Conservation (phyloP, 495 filamentous ascomycete species). For the Pyrenula aspistea region DNA sequence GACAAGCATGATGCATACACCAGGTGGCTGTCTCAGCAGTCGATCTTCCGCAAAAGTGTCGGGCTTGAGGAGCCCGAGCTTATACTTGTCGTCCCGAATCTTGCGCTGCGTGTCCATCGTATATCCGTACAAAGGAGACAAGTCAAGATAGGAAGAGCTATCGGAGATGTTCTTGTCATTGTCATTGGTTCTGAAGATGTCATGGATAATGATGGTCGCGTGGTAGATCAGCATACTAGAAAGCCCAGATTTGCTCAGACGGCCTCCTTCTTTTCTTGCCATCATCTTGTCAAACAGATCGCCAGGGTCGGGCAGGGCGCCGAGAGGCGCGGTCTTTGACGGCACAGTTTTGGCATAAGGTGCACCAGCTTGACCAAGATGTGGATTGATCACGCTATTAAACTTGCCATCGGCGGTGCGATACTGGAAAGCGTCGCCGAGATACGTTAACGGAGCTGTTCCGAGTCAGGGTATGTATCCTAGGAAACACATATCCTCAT, state of each 20-base stretch:
- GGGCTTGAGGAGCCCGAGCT: conserved; percentile 37
- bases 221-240: conserved; percentile 36
- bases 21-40: conserved; percentile 34
- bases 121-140: conserved; percentile 41
- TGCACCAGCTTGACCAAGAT: conserved; percentile 33
- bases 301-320: conserved; percentile 12
- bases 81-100: conserved; percentile 33
- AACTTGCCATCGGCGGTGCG: conserved; percentile 23
- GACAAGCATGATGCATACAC: conserved; percentile 27
- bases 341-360: conserved; percentile 21
- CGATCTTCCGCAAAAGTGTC: conserved; percentile 39
- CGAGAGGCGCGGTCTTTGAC: conserved; percentile 6
- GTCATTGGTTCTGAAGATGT: conserved; percentile 37
- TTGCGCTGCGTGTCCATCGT: conserved; percentile 28
- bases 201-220: conserved; percentile 38
- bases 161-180: conserved; percentile 27
- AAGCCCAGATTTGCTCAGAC: conserved; percentile 12
- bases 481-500: too few relatives aligned
- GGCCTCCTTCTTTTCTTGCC: conserved; percentile 7
- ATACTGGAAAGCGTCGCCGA: conserved; percentile 17
- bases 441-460: too few relatives aligned
- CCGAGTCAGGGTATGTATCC: too few relatives aligned
- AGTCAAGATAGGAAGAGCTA: conserved; percentile 45
- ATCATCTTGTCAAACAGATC: conserved; percentile 8
- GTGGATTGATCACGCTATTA: conserved; percentile 20